Base-by-base conservation (phyloP, 2,329 filamentous ascomycete species). In the Claviceps maximensis region DNA sequence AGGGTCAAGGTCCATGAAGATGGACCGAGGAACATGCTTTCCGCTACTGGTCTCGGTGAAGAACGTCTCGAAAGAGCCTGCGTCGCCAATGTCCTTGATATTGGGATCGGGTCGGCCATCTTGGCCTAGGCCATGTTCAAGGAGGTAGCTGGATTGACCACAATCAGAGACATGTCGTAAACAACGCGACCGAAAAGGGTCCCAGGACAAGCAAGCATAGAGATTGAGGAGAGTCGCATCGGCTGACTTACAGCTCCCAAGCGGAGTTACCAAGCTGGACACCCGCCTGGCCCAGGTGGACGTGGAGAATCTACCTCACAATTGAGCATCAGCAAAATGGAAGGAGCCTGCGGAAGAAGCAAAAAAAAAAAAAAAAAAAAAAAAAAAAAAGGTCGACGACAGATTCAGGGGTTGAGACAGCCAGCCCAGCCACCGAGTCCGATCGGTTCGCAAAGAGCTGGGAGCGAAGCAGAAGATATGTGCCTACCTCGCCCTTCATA, bases 251-350 rank as follows among this genome's bases (percentile, higher is more conserved):
- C 83, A 86, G 81, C 72, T 86, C 83, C 83, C 83, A 86, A 62
- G 83, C 83, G 67, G 80, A 83, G 76, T 85, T 85, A 65, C 83
- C 83, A 58, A 86, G 80, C 79, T 86, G 83, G 66, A 76, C 80
- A 72, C 83, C 83, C 72, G 83, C 83, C 76, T 86, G 79, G 68
- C 79, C 79, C 63, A 82, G 68, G 67, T 82, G 79, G 66, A 82
- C 71, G 71, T 82, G 79, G 71, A 82, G 74, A 70, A 82, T 76
- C 79, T 82, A 57, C 53, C 53, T 54, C 53, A 36, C 41, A 57
- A 7, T 27, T 25, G 58, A 47, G 23, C n/a, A 58, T 61, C 38
- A 58, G 55, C 49, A 47, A 51, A 40, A 31, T 15, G 54, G 48
- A 54, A 49, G 21, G 23, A 27, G 25, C 31, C 4, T 21, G 1